These are phyloP conservation scores for Clonostachys solani DNA, from an alignment of 2,329 filamentous ascomycete species.

Conservation along the genomic window DNA sequence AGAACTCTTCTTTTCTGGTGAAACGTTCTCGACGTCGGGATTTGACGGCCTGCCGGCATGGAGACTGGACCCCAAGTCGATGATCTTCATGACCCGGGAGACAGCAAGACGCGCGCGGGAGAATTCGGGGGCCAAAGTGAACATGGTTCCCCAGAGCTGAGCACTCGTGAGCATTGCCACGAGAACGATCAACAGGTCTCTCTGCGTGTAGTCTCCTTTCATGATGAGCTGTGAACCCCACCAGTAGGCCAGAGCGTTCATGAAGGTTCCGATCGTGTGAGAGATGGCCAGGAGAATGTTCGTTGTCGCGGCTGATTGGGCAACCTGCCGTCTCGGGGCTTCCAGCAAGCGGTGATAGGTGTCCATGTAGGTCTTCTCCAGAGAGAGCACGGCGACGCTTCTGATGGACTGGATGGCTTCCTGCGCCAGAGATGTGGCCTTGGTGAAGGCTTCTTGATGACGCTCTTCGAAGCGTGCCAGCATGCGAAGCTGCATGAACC, in stretches of 20 bases:
- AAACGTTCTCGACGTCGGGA: slow-evolving; percentile 32
- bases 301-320: slow-evolving; percentile 40
- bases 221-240: slow-evolving; percentile 72
- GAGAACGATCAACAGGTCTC: slow-evolving; percentile 73
- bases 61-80: slow-evolving; percentile 31
- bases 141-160: slow-evolving; percentile 70
- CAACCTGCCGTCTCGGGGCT: slow-evolving; percentile 49
- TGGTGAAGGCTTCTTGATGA: slow-evolving; percentile 60
- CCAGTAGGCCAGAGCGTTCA: slow-evolving; percentile 76
- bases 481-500: slow-evolving; percentile 63
- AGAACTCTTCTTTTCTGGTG: slow-evolving; percentile 13
- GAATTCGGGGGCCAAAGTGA: slow-evolving; percentile 70
- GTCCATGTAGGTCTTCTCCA: slow-evolving; percentile 44
- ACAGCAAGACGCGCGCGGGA: slow-evolving; percentile 60
- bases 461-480: slow-evolving; percentile 58
- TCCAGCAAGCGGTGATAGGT: slow-evolving; percentile 48
- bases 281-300: slow-evolving; percentile 59
- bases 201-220: slow-evolving; percentile 56
- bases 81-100: slow-evolving; percentile 48
- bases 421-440: slow-evolving; percentile 59
- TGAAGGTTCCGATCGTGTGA: slow-evolving; percentile 58
- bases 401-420: slow-evolving; percentile 65
- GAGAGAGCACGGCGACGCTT: slow-evolving; percentile 54
- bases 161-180: slow-evolving; percentile 69
- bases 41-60: slow-evolving; percentile 5